Evolutionary conservation across 2,329 filamentous ascomycete genomes (phyloP).

Genomic region (Didymella sp.): DNA sequence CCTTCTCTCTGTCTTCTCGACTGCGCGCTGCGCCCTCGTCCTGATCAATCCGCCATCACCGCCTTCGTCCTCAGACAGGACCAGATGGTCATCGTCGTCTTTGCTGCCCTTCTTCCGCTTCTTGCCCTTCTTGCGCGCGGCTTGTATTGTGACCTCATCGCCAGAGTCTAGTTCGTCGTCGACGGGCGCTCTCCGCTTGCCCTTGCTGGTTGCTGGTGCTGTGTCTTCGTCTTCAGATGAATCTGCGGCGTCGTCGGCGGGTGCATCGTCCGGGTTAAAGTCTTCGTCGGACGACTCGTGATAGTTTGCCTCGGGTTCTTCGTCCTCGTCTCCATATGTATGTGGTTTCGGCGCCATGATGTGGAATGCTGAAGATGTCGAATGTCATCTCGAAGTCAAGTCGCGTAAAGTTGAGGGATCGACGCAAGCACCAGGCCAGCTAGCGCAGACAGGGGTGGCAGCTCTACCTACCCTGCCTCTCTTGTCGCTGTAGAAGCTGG

Average conservation of each 20-base stretch:
- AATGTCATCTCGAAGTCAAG: background rate
- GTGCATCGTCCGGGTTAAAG: slow-evolving; percentile 72
- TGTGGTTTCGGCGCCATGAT: slow-evolving; percentile 34
- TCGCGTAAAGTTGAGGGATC: slow-evolving; percentile 15
- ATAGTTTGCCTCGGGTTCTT: slow-evolving; percentile 54
- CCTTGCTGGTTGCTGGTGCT: slow-evolving; percentile 29
- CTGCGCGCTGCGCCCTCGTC: slow-evolving; percentile 73
- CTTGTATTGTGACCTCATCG: slow-evolving; percentile 73
- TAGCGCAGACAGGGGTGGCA: slow-evolving; percentile 26
- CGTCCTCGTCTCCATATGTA: slow-evolving; percentile 40
- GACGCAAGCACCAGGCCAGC: slow-evolving; percentile 20
- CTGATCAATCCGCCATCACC: slow-evolving; percentile 69
- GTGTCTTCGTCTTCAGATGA: slow-evolving; percentile 49
- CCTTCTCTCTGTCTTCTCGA: slow-evolving; percentile 67
- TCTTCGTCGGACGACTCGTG: slow-evolving; percentile 75
- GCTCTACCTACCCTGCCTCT: slow-evolving; percentile 4
- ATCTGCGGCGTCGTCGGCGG: slow-evolving; percentile 58
- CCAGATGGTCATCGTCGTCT: slow-evolving; percentile 9
- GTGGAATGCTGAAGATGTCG: slow-evolving; percentile 5
- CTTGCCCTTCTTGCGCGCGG: slow-evolving; percentile 62
- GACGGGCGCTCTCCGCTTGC: slow-evolving; percentile 45
- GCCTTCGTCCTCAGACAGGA: slow-evolving; percentile 54
- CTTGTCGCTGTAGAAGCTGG: too few species aligned
- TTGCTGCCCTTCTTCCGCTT: slow-evolving; percentile 43
- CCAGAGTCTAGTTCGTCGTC: slow-evolving; percentile 60